Conservation (phyloP, 139 green algal genomes). For the Chlorella sorokiniana region DNA sequence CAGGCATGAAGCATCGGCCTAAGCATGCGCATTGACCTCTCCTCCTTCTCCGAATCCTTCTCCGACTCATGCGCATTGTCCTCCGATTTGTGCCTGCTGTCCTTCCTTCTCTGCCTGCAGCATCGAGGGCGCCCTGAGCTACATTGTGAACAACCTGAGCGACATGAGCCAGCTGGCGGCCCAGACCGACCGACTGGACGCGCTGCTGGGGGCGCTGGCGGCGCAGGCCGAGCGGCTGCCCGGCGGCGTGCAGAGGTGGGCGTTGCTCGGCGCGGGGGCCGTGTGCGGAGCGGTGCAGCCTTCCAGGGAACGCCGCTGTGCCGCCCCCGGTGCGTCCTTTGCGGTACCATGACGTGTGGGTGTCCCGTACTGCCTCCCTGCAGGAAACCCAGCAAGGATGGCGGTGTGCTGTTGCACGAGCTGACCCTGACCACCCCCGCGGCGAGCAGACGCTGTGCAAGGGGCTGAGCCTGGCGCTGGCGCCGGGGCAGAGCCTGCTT, state of each 20-base stretch:
- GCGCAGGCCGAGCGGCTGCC: not conserved
- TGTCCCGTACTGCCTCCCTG: not conserved
- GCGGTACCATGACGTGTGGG: too few relatives aligned
- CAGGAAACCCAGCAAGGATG: slow-evolving; percentile 2
- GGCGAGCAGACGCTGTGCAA: slow-evolving; percentile 34
- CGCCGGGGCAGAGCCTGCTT: slow-evolving; percentile 41
- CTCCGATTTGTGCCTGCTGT: not conserved
- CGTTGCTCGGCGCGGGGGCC: not conserved
- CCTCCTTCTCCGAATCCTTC: too few relatives aligned
- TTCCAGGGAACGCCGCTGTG: too few relatives aligned
- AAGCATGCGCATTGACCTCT: too few relatives aligned
- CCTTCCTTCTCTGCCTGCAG: slow-evolving; percentile 46
- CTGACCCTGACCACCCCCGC: slow-evolving; percentile 48
- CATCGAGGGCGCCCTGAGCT: slow-evolving; percentile 64
- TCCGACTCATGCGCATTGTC: not conserved
- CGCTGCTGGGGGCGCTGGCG: slow-evolving; percentile 42
- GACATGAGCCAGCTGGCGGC: slow-evolving; percentile 69
- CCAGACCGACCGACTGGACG: slow-evolving; percentile 72
- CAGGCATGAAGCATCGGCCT: not conserved
- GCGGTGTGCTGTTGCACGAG: slow-evolving; percentile 29
- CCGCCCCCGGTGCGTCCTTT: too few relatives aligned
- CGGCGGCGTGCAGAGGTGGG: not conserved
- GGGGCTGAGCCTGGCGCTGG: slow-evolving; percentile 51
- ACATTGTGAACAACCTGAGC: slow-evolving; percentile 60
- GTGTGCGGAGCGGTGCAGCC: too few relatives aligned